Base-by-base conservation (phyloP, 225 moss, liverwort and hornwort species). In the Takakia lepidozioides region DNA sequence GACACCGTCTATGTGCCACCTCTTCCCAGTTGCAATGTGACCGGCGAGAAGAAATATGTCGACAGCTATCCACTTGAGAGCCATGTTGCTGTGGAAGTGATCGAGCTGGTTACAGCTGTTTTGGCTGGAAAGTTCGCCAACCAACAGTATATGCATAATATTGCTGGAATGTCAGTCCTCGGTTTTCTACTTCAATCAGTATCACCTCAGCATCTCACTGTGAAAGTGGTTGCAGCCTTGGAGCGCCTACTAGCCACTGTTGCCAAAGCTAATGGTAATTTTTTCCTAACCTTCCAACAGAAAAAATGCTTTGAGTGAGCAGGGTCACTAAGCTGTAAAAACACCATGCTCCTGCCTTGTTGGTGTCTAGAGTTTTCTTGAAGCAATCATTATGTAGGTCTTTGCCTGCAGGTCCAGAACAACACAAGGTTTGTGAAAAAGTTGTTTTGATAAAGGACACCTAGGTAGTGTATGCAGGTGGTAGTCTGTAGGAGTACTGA, bases 61-160 rank as follows among this genome's bases (percentile, higher is more conserved):
- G 29, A 46, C 23, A 11, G 32, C 11, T 29, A 22, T 35, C 32
- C 56, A 29, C 7, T 56, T 3, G 56, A 56, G 44, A 30, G 56
- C 29, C 51, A 66, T 61, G 40, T 66, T 46, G 66, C 61, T n/a
- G 72, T 72, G 34, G 72, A 66, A 24, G 66, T 72, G 2, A 61
- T 72, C 29, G 61, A 72, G 19, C 56, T 72, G 20, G 44, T 72
- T n/a, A 72, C 65, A 43, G 72, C 61, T 29, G 65, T 72, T 24
- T 29, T 72, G 43, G 52, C 50, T 29, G 65, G 51, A 21, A 72
- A 57, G 26, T 42, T 60, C 52, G 55, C 66, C 24, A 72, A 72
- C 43, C 71, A 71, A 48, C 71, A 71, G 49, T 71, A 65, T 35
- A 65, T 71, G 55, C 60, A 65, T 35, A 71, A 71, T 35, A 56